phyloP scores from a whole-genome alignment of 2,329 filamentous ascomycete genomes.

The Macroventuria anomochaeta region DNA sequence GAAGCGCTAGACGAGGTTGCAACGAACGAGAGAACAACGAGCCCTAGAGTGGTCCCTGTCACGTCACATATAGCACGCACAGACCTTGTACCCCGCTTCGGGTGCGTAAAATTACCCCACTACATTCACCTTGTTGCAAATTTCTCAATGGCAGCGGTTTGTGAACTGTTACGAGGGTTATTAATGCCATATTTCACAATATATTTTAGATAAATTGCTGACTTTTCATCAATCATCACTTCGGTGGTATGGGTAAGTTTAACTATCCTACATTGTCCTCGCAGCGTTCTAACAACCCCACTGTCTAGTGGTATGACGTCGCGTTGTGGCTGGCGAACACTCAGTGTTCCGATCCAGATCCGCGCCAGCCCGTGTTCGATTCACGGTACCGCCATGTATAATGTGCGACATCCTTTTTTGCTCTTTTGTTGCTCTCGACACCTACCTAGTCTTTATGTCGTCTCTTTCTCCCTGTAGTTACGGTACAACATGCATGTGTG shows the following conservation, averaged over 20 bases:
- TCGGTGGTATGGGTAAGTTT: slow-evolving; percentile 12
- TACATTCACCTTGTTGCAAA: neutral
- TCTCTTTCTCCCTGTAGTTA: neutral
- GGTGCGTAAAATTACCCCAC: slow-evolving; percentile 1
- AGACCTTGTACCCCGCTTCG: slow-evolving; percentile 21
- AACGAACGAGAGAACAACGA: slow-evolving; percentile 7
- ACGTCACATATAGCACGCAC: slow-evolving; percentile 21
- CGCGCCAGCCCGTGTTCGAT: slow-evolving; percentile 49
- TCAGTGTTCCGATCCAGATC: slow-evolving; percentile 35
- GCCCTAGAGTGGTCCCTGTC: slow-evolving; percentile 19
- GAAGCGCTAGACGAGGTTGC: slow-evolving; percentile 8
- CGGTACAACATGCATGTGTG: neutral
- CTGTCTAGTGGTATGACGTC: slow-evolving; percentile 50
- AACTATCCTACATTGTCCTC: slow-evolving; percentile 14
- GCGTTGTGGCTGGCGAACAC: slow-evolving; percentile 46
- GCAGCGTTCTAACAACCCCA: slow-evolving; percentile 2
- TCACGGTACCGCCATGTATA: slow-evolving; percentile 34
- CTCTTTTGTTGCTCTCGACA: neutral
- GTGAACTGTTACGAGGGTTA: neutral
- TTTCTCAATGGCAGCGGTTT: neutral
- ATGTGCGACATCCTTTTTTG: slow-evolving; percentile 14
- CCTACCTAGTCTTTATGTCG: neutral
- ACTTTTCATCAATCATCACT: neutral
- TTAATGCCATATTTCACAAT: neutral
- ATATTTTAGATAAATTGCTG: neutral